Evolutionary conservation across 1,139 yeast genomes (phyloP), one percentile per base, ranked within the genome.

Genomic region (Entelexis sorbosivorans): DNA sequence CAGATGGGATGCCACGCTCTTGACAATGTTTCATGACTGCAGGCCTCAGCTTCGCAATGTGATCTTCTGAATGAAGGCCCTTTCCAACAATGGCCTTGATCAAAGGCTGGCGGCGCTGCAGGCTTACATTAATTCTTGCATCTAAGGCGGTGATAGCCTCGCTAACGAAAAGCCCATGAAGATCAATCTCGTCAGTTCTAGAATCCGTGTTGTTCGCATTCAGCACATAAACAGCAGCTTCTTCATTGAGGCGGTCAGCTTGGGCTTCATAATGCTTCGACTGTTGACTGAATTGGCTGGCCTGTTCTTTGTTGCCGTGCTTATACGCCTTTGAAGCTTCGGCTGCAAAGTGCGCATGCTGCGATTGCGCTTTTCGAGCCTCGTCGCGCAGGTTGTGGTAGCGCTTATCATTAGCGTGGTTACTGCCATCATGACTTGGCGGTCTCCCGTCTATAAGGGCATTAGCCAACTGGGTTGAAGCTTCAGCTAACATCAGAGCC

Each of bases 201-300:
- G 93, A 81, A 63, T 88, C 96, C 33, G 86, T 77, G 63, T 91
- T 91, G 65, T 91, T 91, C 60, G 84, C 91, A 45, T 82, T 72
- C 64, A 89, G 89, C 2, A 88, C 97, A 64, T 82, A 89, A 64
- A 59, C 89, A 0, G 96, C 96, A 0, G 97, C 98, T 64, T 81
- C 78, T 32, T 73, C 70, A 67, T 88, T 88, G 63, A 73, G 78
- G 39, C 71, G 66, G 52, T 87, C 95, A 38, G 89, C 94, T 59
- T 80, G 70, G 0, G 63, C 68, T 33, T 72, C 71, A 53, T 77
- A 78, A 54, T 73, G 63, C 62, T 86, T 82, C 47, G 91, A 81
- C 63, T 81, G 68, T 48, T 77, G 81, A 49, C 94, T 82, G 53
- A 85, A 71, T 52, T 78, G 77, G 60, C 82, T 81, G 1, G 97